Conservation (phyloP, 2,329 filamentous ascomycete species). For the Dactylellina haptotyla region DNA sequence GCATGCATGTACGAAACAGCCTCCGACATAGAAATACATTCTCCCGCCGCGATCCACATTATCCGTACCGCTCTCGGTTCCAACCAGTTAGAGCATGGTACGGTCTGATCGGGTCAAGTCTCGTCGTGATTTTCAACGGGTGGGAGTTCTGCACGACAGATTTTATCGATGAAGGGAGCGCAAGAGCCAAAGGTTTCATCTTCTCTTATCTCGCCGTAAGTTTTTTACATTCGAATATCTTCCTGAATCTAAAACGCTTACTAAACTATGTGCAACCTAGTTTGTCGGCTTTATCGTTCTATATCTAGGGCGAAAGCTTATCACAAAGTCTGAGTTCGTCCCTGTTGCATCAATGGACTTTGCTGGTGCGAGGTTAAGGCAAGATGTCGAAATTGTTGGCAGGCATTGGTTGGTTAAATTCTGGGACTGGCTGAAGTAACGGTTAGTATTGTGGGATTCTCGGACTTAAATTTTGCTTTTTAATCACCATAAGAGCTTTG, state of each 20-base stretch:
- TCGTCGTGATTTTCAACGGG: slow-evolving; percentile 52
- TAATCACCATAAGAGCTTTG: neutral
- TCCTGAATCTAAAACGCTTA: neutral
- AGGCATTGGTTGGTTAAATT: slow-evolving; percentile 46
- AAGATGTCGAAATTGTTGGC: slow-evolving; percentile 38
- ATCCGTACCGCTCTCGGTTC: slow-evolving; percentile 59
- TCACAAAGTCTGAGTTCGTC: slow-evolving; percentile 49
- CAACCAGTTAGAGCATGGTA: slow-evolving; percentile 58
- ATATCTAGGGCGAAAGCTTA: slow-evolving; percentile 42
- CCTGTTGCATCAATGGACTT: slow-evolving; percentile 51
- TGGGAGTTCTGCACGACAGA: slow-evolving; percentile 48
- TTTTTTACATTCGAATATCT: neutral
- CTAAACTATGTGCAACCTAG: neutral
- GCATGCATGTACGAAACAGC: neutral
- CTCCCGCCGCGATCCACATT: slow-evolving; percentile 54
- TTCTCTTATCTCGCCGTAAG: slow-evolving; percentile 49
- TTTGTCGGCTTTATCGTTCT: slow-evolving; percentile 49
- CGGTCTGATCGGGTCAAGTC: slow-evolving; percentile 55
- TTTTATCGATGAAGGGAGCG: slow-evolving; percentile 42
- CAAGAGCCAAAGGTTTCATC: slow-evolving; percentile 40
- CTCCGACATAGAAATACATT: slow-evolving; percentile 47
- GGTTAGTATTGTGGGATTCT: neutral
- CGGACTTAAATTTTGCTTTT: neutral
- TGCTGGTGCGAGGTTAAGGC: slow-evolving; percentile 37
- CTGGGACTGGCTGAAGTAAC: slow-evolving; percentile 50